phyloP scores from a whole-genome alignment of 2,329 filamentous ascomycete species.

The Sclerotinia trifoliorum region DNA sequence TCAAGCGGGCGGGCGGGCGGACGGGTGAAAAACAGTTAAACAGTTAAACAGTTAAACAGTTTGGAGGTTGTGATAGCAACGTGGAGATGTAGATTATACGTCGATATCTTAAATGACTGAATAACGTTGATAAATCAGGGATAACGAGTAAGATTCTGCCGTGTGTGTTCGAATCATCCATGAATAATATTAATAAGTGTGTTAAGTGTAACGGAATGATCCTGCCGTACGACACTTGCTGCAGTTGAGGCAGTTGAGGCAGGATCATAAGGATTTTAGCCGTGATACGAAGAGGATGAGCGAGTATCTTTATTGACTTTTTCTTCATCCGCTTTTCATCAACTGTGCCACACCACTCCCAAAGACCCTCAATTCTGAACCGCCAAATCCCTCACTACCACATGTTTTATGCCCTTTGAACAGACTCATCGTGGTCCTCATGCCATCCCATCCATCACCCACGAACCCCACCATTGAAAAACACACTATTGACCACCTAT shows the following conservation, averaged over 20 bases:
- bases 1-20: not conserved
- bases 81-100: constrained; percentile 1
- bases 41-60: not conserved
- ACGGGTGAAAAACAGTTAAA: not conserved
- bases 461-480: not conserved
- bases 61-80: constrained; percentile 8
- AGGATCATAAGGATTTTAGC: not conserved
- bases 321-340: not conserved
- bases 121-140: not conserved
- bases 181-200: not conserved
- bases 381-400: not conserved
- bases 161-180: not conserved
- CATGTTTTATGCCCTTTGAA: not conserved
- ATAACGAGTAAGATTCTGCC: not conserved
- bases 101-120: not conserved
- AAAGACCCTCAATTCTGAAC: not conserved
- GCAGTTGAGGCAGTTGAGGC: not conserved
- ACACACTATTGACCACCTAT: not conserved
- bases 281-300: not conserved
- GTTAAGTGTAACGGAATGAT: not conserved
- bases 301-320: not conserved
- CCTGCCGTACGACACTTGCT: not conserved
- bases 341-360: not conserved
- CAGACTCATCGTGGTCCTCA: not conserved
- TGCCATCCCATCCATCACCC: not conserved